Percentiles rank a stretch among this genome's conserved stretches.
Evolutionary conservation across 176 grass and related monocot genomes (phyloP).

Genomic region (Themeda triandra): DNA sequence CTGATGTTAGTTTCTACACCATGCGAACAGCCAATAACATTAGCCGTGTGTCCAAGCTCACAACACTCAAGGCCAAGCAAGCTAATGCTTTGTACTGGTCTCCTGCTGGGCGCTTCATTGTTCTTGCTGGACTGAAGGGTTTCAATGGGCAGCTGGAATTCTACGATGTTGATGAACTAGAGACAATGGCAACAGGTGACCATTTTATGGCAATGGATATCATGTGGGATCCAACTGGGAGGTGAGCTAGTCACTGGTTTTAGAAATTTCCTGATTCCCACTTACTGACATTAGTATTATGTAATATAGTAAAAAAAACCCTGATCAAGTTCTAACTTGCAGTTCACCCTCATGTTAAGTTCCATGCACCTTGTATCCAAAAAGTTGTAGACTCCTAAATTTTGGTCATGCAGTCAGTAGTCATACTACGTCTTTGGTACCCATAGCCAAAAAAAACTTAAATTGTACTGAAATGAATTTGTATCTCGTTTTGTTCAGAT

Average conservation of each 20-base stretch:
- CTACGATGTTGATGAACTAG: slow-evolving; percentile 91
- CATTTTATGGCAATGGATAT: slow-evolving; percentile 97
- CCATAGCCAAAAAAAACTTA: background rate
- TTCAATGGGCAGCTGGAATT: slow-evolving; percentile 95
- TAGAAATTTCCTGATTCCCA: background rate
- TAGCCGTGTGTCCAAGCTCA: slow-evolving; percentile 69
- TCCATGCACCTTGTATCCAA: background rate
- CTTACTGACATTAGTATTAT: background rate
- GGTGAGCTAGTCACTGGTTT: slow-evolving; percentile 38
- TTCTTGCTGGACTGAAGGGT: slow-evolving; percentile 88
- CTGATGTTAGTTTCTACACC: slow-evolving; percentile 80
- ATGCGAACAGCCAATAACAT: slow-evolving; percentile 55
- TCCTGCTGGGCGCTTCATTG: slow-evolving; percentile 68
- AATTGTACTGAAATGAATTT: background rate
- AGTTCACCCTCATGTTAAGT: background rate
- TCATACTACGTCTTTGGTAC: no score
- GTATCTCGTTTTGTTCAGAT: slow-evolving; percentile 33
- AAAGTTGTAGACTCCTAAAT: background rate
- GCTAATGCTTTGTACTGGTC: slow-evolving; percentile 92
- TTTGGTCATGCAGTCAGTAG: background rate
- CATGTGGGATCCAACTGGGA: slow-evolving; percentile 91
- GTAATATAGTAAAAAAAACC: background rate
- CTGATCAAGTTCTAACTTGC: background rate
- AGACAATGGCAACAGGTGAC: slow-evolving; percentile 89
- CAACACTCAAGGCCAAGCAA: slow-evolving; percentile 83